A percentile compares a stretch with the other conserved stretches of the same genome.
phyloP scores from a whole-genome alignment of 2,329 filamentous ascomycete species.

The Xylaria sp. region DNA sequence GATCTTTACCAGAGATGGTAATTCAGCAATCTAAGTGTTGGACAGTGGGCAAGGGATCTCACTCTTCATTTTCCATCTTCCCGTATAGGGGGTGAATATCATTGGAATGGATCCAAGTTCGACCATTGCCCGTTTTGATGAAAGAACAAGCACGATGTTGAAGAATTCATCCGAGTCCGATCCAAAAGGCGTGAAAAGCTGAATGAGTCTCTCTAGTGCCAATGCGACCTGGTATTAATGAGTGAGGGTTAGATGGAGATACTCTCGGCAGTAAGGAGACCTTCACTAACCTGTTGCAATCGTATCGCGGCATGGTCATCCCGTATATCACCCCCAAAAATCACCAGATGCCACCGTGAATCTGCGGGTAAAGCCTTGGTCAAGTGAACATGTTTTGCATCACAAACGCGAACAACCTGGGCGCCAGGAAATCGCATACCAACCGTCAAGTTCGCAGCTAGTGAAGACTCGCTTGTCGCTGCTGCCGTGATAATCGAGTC shows the following conservation, averaged over 20 bases:
- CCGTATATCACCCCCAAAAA: slow-evolving; percentile 50
- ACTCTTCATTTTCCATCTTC: slow-evolving; percentile 52
- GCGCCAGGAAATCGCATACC: slow-evolving; percentile 55
- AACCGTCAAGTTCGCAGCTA: slow-evolving; percentile 40
- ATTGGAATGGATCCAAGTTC: slow-evolving; percentile 50
- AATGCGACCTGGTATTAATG: slow-evolving; percentile 21
- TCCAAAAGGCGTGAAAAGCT: slow-evolving; percentile 38
- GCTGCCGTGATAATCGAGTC: slow-evolving; percentile 42
- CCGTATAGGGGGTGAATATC: slow-evolving; percentile 51
- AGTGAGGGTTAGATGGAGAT: background rate
- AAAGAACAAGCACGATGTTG: slow-evolving; percentile 50
- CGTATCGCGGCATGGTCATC: slow-evolving; percentile 31
- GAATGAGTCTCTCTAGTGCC: slow-evolving; percentile 26
- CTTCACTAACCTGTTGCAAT: slow-evolving; percentile 27
- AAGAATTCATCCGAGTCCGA: slow-evolving; percentile 50
- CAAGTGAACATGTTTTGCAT: slow-evolving; percentile 52
- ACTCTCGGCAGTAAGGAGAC: background rate
- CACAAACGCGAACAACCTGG: slow-evolving; percentile 54
- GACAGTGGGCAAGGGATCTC: slow-evolving; percentile 15
- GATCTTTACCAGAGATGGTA: slow-evolving; percentile 35
- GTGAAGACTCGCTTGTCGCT: slow-evolving; percentile 29
- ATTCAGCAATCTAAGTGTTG: background rate
- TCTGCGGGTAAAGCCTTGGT: slow-evolving; percentile 46
- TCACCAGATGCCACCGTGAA: slow-evolving; percentile 40
- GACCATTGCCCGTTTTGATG: slow-evolving; percentile 42